Evolutionary conservation across 306 rosid genomes (phyloP), one percentile per base, ranked within the genome.

Genomic region (Urtica urens): DNA sequence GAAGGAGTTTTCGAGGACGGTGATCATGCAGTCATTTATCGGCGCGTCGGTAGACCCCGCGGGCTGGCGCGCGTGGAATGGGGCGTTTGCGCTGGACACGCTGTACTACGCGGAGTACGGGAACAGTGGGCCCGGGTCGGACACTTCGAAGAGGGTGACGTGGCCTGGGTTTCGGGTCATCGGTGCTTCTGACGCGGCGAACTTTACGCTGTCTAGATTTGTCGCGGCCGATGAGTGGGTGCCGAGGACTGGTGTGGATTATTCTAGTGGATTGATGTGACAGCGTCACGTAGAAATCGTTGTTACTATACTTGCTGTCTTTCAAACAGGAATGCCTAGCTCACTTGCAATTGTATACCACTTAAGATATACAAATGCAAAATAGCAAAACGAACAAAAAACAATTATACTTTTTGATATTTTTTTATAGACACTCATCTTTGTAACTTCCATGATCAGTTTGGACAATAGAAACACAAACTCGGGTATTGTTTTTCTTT

Each of bases 221-320:
- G 9, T 21, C 2, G 25, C 22, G 1, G 49, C 24, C 21, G 49
- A 43, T 20, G 22, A 21, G 25, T 43, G 49, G 49, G 16, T 43
- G 28, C 49, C 49, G 8, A 23, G 11, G 27, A 43, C 49, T 5
- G 49, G 49, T 7, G 28, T 43, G 49, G 49, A 23, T 43, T 43
- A 43, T 14, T 18, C 25, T 10, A 43, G 49, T 43, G 49, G 49
- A 4, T 43, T 65, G 53, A 55, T 65, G 55, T 65, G 46, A 62
- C n/a, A n/a, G n/a, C n/a, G n/a, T n/a, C n/a, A n/a, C n/a, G n/a
- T n/a, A n/a, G n/a, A n/a, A n/a, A n/a, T n/a, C n/a, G n/a, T n/a
- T n/a, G n/a, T n/a, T n/a, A n/a, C n/a, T n/a, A n/a, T n/a, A n/a
- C n/a, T n/a, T n/a, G n/a, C n/a, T n/a, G n/a, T n/a, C n/a, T n/a